Conservation (phyloP, 176 grass and related monocot genomes). For the Lolium multiflorum region DNA sequence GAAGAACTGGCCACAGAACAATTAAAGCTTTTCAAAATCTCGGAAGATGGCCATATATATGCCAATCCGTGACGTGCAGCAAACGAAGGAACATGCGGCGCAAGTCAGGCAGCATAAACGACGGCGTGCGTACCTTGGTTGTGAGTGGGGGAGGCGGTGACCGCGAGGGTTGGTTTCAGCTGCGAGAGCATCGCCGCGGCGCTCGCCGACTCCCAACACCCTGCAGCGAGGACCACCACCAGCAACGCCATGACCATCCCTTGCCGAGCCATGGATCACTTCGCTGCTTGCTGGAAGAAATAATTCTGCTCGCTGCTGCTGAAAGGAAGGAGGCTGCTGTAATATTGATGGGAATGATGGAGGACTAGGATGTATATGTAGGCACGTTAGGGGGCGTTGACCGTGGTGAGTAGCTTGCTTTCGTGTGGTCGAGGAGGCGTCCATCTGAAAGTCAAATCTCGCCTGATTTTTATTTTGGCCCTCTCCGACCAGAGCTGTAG, state of each 20-base stretch:
- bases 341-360: neutral
- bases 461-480: neutral
- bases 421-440: slow-evolving; percentile 11
- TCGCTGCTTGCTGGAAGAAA: neutral
- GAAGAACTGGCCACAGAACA: too few species aligned
- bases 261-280: neutral
- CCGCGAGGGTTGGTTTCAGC: slow-evolving; percentile 55
- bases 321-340: neutral
- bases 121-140: slow-evolving; percentile 52
- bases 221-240: slow-evolving; percentile 35
- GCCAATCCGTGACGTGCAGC: too few species aligned
- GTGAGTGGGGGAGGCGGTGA: slow-evolving; percentile 47
- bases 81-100: neutral
- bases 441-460: neutral
- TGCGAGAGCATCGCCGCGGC: slow-evolving; percentile 56
- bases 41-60: too few species aligned
- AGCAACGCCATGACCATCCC: neutral
- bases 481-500: neutral
- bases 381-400: neutral
- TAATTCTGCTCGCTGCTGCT: neutral
- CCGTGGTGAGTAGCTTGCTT: neutral
- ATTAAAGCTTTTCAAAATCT: too few species aligned
- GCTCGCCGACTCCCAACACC: slow-evolving; percentile 30
- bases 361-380: neutral
- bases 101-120: neutral